Base-by-base conservation (phyloP, 805 yeast genomes). In the Pichia paraexigua region DNA sequence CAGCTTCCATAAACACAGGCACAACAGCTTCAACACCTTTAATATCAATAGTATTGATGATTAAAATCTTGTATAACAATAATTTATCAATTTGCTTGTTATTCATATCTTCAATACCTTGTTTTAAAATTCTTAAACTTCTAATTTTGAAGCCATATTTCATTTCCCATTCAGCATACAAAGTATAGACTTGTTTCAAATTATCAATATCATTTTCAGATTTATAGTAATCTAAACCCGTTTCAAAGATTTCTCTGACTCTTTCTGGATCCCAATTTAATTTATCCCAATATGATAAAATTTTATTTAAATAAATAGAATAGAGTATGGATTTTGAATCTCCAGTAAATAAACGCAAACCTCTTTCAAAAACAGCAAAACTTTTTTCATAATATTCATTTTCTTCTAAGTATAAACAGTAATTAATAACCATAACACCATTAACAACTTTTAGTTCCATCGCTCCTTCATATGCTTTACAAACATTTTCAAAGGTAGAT, bases 241-340 rank as follows among this genome's bases (percentile, higher is more conserved):
- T 79, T 46, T 88, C 96, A 67, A 87, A 90, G 17, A 85, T 60
- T 52, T 87, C 95, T 39, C 96, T 70, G 7, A 86, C 66, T 54
- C 84, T 67, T 56, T 84, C 89, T 2, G 69, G 51, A 2, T 71
- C 65, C 22, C 76, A 55, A 12, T 67, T 57, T 32, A 71, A 53
- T 42, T 68, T 71, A 1, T 51, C 39, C 45, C 58, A 60, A 24
- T 55, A 53, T 48, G 62, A 58, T 4, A 83, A 56, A 0, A 80
- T 75, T 50, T 77, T 80, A 0, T 75, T 65, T 32, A 90, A 62
- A 63, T 89, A 91, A 11, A 77, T 68, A 49, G 76, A 78, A 91
- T 92, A 88, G 18, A 90, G 71, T 57, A 87, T 87, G 58, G 75
- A 82, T 43, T 76, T 79, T 3, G 78, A 72, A 0, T 88, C 83